Conservation (phyloP, 2,329 filamentous ascomycete genomes). For the Aspergillus spinulosporus region DNA sequence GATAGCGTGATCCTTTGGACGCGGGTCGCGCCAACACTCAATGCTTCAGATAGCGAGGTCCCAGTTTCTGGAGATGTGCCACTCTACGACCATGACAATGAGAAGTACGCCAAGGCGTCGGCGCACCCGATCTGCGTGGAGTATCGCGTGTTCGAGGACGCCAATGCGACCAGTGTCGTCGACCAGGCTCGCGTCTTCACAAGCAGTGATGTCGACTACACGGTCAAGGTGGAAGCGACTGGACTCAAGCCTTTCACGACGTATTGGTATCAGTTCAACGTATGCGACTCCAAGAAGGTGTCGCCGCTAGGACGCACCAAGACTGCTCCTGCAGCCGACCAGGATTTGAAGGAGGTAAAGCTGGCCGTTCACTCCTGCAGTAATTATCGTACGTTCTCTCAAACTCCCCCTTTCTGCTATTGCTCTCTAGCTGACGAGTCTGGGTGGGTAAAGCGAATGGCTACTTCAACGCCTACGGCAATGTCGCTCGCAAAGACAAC, state of each 20-base stretch:
- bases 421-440: too few relatives aligned
- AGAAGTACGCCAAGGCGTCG: slow-evolving; percentile 57
- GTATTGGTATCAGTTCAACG: slow-evolving; percentile 66
- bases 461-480: slow-evolving; percentile 63
- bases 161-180: slow-evolving; percentile 46
- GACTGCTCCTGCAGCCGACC: slow-evolving; percentile 61
- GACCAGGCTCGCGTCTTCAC: slow-evolving; percentile 65
- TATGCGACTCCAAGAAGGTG: slow-evolving; percentile 63
- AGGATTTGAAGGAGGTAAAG: slow-evolving; percentile 58
- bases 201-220: slow-evolving; percentile 73
- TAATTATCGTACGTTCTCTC: slow-evolving; percentile 57
- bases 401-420: slow-evolving; percentile 8
- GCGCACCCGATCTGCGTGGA: slow-evolving; percentile 59
- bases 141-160: slow-evolving; percentile 52
- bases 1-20: slow-evolving; percentile 49
- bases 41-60: slow-evolving; percentile 52
- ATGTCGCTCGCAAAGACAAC: slow-evolving; percentile 59
- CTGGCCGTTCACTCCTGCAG: slow-evolving; percentile 71
- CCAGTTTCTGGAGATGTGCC: slow-evolving; percentile 59
- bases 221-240: slow-evolving; percentile 67
- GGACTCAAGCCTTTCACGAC: slow-evolving; percentile 64
- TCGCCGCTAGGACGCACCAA: slow-evolving; percentile 69
- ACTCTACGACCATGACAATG: slow-evolving; percentile 56
- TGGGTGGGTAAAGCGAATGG: slow-evolving; percentile 45
- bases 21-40: slow-evolving; percentile 41